Conservation (phyloP, 2,329 filamentous ascomycete genomes). For the Fusarium illudens region DNA sequence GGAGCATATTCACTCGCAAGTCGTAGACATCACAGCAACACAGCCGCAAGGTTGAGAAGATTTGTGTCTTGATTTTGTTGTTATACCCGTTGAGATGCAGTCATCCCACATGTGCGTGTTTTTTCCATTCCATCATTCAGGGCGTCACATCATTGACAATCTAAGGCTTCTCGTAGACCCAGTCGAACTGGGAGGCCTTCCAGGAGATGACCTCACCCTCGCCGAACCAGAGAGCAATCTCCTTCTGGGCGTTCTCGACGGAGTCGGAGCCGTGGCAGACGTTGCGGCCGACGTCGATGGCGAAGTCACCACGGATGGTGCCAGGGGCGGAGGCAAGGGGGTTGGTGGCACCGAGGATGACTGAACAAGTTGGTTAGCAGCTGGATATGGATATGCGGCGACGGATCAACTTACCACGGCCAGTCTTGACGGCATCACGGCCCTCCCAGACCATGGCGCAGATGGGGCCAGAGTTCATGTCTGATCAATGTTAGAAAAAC, state of each 20-base stretch:
- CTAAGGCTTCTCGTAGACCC: conserved; percentile 94
- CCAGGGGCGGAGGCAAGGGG: conserved; percentile 91
- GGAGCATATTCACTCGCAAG: conserved; percentile 43
- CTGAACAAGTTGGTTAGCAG: conserved; percentile 51
- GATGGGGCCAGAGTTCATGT: conserved; percentile 98
- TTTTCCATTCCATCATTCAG: conserved; percentile 37
- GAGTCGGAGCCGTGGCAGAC: conserved; percentile 99
- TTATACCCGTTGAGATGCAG: conserved; percentile 36
- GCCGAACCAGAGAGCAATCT: conserved; percentile 99
- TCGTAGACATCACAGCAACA: conserved; percentile 28
- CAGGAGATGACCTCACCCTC: conserved; percentile 84
- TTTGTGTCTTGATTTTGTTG: conserved; percentile 39
- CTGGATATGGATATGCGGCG: background rate
- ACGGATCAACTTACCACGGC: conserved; percentile 72
- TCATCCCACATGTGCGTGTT: conserved; percentile 36
- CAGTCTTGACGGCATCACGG: conserved; percentile 98
- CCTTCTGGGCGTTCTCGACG: conserved; percentile 99
- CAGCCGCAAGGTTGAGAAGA: conserved; percentile 29
- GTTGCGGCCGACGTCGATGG: conserved; percentile 87
- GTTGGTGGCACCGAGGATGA: conserved; percentile 98
- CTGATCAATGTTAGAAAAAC: conserved; percentile 54
- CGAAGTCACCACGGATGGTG: conserved; percentile 96
- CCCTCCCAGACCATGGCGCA: conserved; percentile 99
- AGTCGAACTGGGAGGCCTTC: conserved; percentile 85
- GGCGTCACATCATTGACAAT: conserved; percentile 37